Percentiles rank a stretch among this genome's conserved stretches.
These are phyloP conservation scores for Paramecium primaurelia DNA, from an alignment of 73 alveolate species.

Conservation along the genomic window DNA sequence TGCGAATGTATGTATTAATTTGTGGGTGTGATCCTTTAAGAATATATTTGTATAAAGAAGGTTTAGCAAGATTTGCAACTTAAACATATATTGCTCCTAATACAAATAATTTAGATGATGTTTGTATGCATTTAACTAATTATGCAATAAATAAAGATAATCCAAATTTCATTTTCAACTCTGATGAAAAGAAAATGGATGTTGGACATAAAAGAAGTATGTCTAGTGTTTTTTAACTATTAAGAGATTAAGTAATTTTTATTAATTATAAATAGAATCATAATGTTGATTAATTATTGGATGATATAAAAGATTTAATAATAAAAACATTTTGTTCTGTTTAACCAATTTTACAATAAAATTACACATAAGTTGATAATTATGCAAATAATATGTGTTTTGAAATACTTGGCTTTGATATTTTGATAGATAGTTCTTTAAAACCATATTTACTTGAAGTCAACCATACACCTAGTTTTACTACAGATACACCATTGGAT, in stretches of 20 bases:
- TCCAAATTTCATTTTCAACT: conserved; percentile 73
- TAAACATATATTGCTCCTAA: conserved; percentile 78
- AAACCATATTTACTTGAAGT: conserved; percentile 91
- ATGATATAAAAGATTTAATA: conserved; percentile 83
- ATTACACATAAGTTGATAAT: conserved; percentile 76
- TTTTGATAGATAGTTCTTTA: conserved; percentile 74
- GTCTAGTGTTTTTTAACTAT: conserved; percentile 21
- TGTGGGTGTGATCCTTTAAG: conserved; percentile 93
- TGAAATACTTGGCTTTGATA: conserved; percentile 92
- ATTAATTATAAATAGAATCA: conserved; percentile 44
- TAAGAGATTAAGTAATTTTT: background rate
- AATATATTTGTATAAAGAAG: conserved; percentile 89
- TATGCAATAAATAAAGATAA: conserved; percentile 84
- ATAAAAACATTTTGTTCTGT: conserved; percentile 80
- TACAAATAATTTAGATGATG: conserved; percentile 72
- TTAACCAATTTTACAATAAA: conserved; percentile 74
- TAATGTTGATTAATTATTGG: conserved; percentile 64
- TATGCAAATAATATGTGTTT: conserved; percentile 78
- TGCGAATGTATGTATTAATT: conserved; percentile 89
- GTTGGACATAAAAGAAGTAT: conserved; percentile 87
- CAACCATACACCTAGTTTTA: conserved; percentile 86
- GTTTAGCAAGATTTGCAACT: conserved; percentile 96
- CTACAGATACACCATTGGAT: conserved; percentile 82
- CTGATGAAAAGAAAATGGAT: conserved; percentile 75
- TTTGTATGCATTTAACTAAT: conserved; percentile 89